Conservation (phyloP, 2,329 filamentous ascomycete genomes). For the Hypoxylon rubiginosum region DNA sequence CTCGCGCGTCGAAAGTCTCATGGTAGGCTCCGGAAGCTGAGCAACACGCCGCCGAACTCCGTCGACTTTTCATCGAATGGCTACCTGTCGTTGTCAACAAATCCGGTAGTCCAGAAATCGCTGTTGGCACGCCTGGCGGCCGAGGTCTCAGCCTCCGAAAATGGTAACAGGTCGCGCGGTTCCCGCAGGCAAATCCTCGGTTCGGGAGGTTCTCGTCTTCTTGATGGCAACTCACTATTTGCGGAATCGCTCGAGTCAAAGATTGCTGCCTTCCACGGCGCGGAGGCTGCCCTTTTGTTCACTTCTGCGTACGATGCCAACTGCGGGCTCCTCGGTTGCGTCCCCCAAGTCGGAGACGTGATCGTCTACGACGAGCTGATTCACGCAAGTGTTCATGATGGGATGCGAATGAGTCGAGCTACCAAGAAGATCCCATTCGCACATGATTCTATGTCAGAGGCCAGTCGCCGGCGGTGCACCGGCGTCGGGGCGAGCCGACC, state of each 20-base stretch:
- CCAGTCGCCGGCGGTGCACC: neutral
- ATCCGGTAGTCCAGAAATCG: slow-evolving; percentile 67
- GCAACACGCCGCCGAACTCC: slow-evolving; percentile 73
- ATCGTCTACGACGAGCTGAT: slow-evolving; percentile 82
- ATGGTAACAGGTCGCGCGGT: slow-evolving; percentile 1
- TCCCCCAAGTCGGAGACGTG: slow-evolving; percentile 71
- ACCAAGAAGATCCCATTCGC: slow-evolving; percentile 62
- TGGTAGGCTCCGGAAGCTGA: slow-evolving; percentile 60
- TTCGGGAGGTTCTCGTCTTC: slow-evolving; percentile 66
- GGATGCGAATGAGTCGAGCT: slow-evolving; percentile 76
- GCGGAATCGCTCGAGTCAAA: slow-evolving; percentile 61
- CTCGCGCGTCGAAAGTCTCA: slow-evolving; percentile 47
- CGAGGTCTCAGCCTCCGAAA: slow-evolving; percentile 22
- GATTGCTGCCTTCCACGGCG: slow-evolving; percentile 63
- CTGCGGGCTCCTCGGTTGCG: slow-evolving; percentile 70
- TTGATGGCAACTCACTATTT: slow-evolving; percentile 64
- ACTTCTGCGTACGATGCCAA: slow-evolving; percentile 77
- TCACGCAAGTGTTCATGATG: slow-evolving; percentile 84
- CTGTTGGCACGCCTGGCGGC: slow-evolving; percentile 65
- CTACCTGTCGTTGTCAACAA: slow-evolving; percentile 80
- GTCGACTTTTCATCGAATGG: slow-evolving; percentile 84
- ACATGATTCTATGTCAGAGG: slow-evolving; percentile 65
- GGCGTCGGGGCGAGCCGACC: slow-evolving; percentile 44
- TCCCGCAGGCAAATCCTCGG: slow-evolving; percentile 50
- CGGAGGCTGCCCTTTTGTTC: slow-evolving; percentile 63